Conservation (phyloP, 768 basidiomycete genomes). For the Kwoniella newhampshirensis region DNA sequence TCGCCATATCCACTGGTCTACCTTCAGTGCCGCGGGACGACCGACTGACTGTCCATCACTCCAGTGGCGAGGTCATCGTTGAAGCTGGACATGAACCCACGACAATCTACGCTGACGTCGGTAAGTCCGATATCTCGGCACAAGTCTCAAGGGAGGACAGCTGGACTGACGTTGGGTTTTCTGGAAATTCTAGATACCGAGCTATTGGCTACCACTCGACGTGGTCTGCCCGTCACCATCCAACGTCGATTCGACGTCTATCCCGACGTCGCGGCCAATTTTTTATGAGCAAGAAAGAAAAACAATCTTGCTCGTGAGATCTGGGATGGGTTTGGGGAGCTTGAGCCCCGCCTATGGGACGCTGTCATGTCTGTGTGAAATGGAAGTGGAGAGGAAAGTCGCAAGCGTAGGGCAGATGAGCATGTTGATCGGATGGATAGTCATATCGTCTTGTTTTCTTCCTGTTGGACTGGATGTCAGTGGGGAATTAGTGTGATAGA, state of each 20-base stretch:
- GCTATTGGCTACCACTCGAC: constrained; percentile 65
- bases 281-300: constrained; percentile 5
- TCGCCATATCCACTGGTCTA: no score
- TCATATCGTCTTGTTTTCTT: no score
- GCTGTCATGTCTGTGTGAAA: no score
- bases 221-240: constrained; percentile 84
- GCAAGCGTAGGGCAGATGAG: no score
- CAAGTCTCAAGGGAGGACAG: not conserved
- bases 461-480: no score
- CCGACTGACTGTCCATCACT: constrained; percentile 1
- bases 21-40: no score
- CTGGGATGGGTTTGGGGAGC: no score
- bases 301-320: no score
- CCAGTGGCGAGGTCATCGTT: constrained; percentile 70
- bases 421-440: no score
- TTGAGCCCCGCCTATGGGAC: no score
- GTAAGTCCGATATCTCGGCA: constrained; percentile 57
- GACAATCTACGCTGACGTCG: constrained; percentile 77
- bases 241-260: constrained; percentile 95
- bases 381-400: no score
- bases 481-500: no score
- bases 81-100: constrained; percentile 75
- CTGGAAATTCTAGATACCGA: constrained; percentile 60
- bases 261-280: constrained; percentile 60
- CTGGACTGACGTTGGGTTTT: not conserved